These are phyloP conservation scores for Phytophthora sp. DNA, from an alignment of 352 stramenopile genomes.

Conservation along the genomic window DNA sequence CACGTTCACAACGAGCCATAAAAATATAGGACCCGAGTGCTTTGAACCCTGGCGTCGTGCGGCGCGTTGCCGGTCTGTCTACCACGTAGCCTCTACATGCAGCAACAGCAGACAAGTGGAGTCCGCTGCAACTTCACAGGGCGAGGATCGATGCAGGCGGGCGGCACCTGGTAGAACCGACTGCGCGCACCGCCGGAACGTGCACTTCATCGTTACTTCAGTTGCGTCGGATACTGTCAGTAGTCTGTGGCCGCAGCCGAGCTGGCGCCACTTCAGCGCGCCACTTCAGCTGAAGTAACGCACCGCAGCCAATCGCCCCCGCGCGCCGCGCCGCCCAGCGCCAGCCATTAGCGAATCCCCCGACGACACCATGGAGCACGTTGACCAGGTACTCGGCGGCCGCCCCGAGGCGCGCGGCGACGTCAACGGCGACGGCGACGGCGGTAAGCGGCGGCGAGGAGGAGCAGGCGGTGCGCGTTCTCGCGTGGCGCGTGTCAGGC, in stretches of 20 bases:
- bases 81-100: not conserved
- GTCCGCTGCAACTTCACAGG: not conserved
- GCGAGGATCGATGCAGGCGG: too few species aligned
- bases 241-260: not conserved
- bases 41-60: slow-evolving; percentile 13
- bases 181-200: slow-evolving; percentile 10
- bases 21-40: slow-evolving; percentile 33
- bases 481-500: slow-evolving; percentile 20
- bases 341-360: slow-evolving; percentile 41
- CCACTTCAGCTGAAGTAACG: slow-evolving; percentile 21
- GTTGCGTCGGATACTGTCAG: not conserved
- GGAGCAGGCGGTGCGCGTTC: slow-evolving; percentile 20
- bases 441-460: not conserved
- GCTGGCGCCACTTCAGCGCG: not conserved
- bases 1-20: slow-evolving; percentile 29
- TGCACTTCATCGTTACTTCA: not conserved
- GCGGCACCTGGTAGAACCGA: too few species aligned
- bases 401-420: not conserved
- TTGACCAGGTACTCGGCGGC: slow-evolving; percentile 82
- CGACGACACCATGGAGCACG: slow-evolving; percentile 80
- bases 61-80: not conserved
- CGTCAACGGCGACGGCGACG: not conserved
- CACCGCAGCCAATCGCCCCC: slow-evolving; percentile 22
- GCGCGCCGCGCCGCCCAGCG: not conserved
- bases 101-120: not conserved